Conservation (phyloP, 192 early-diverging fungal genomes). For the Backusella psychrophila region DNA sequence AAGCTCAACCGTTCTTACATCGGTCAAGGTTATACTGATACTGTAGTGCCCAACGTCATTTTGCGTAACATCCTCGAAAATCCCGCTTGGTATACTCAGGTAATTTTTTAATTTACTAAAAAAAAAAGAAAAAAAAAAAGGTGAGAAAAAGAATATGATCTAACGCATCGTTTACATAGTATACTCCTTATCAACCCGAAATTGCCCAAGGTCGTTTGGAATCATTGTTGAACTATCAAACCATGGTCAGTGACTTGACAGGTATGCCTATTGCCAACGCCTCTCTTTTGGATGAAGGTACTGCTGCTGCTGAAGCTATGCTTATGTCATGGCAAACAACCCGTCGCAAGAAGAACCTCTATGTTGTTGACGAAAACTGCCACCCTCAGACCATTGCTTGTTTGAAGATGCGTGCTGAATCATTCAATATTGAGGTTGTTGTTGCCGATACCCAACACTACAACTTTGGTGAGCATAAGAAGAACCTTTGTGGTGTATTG, state of each 20-base stretch:
- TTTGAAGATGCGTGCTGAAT: slow-evolving; percentile 90
- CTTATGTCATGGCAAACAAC: slow-evolving; percentile 76
- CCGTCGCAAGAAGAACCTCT: slow-evolving; percentile 80
- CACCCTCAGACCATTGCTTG: slow-evolving; percentile 96
- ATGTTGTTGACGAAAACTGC: slow-evolving; percentile 92
- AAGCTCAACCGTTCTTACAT: slow-evolving; percentile 91
- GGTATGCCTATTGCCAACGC: slow-evolving; percentile 97
- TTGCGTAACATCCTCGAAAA: slow-evolving; percentile 97
- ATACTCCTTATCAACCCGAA: slow-evolving; percentile 99
- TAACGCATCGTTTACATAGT: slow-evolving; percentile 45
- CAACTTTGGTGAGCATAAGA: slow-evolving; percentile 73
- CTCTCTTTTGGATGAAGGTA: slow-evolving; percentile 98
- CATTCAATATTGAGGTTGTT: slow-evolving; percentile 89
- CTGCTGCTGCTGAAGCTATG: slow-evolving; percentile 98
- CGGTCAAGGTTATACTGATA: slow-evolving; percentile 93
- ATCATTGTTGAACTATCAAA: slow-evolving; percentile 97
- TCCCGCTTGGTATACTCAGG: slow-evolving; percentile 98
- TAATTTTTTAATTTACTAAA: slow-evolving; percentile 24
- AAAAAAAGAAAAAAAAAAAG: neutral
- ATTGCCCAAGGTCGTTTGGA: slow-evolving; percentile 98
- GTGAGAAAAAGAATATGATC: neutral
- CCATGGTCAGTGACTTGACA: slow-evolving; percentile 93
- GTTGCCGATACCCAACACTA: slow-evolving; percentile 79
- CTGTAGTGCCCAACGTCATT: slow-evolving; percentile 92
- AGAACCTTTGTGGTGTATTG: slow-evolving; percentile 85